Evolutionary conservation across 805 yeast species (phyloP), one percentile per base, ranked within the genome.

Genomic region (Kluyveromyces aestuarii): DNA sequence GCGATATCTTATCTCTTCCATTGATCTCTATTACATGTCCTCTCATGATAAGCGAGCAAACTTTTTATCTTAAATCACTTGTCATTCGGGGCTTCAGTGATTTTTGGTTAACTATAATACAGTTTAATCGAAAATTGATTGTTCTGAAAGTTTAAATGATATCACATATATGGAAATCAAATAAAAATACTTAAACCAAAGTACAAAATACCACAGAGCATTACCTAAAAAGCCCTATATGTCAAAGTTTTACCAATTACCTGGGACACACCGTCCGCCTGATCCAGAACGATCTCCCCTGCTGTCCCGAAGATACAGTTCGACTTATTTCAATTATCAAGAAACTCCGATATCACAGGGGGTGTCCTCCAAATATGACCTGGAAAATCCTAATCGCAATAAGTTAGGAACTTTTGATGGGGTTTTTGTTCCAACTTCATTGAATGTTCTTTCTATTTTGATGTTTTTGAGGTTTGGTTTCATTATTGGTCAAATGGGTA

Each of bases 391-490:
- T 5, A 59, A 64, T 37, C 62, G 57, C 27, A 51, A 60, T 41
- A 90, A 90, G 58, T 69, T 90, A 45, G 88, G 82, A 40, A 91
- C 96, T 0, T 81, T 83, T 52, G 83, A 80, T 50, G 98, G 97
- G 14, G 97, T 90, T 2, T 90, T 95, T 60, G 75, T 93, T 14
- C 99, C 99, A 10, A 93, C 98, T 0, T 80, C 96, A 0, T 72
- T 93, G 39, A 93, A 93, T 66, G 97, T 93, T 41, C 72, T 93
- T 30, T 89, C 97, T 2, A 93, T 93, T 59, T 75, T 93, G 64
- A 89, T 93, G 96, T 93, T 91, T 63, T 72, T 93, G 55, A 78
- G 99, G 54, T 93, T 93, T 64, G 99, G 99, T 6, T 93, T 90
- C 68, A 84, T 93, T 36, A 74, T 93, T 35, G 99, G 99, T 9